Evolutionary conservation across 2,329 filamentous ascomycete genomes (phyloP).

Genomic region (Hypoxylon sp.): DNA sequence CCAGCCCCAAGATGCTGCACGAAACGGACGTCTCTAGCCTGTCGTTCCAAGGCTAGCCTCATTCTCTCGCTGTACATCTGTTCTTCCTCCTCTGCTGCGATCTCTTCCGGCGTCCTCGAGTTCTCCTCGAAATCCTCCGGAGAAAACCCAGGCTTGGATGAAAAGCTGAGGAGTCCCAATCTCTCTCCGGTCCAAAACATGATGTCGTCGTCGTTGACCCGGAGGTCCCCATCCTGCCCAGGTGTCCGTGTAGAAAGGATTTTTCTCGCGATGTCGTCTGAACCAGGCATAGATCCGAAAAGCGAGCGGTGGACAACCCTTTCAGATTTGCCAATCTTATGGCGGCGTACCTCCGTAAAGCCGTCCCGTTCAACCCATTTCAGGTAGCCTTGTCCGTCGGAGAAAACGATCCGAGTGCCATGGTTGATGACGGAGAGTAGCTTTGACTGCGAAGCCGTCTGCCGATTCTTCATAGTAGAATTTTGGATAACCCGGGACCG

Average conservation of each 20-base stretch:
- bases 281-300: conserved; percentile 67
- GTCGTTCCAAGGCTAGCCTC: conserved; percentile 80
- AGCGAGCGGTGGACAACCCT: conserved; percentile 62
- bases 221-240: conserved; percentile 39
- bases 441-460: conserved; percentile 85
- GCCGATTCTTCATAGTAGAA: conserved; percentile 80
- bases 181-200: conserved; percentile 91
- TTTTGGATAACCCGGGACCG: conserved; percentile 58
- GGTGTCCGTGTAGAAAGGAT: conserved; percentile 74
- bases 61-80: conserved; percentile 77
- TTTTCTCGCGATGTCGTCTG: conserved; percentile 84
- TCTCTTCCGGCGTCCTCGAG: conserved; percentile 62
- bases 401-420: conserved; percentile 84
- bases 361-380: conserved; percentile 95
- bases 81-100: conserved; percentile 69
- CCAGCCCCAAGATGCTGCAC: conserved; percentile 76
- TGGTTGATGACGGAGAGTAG: conserved; percentile 86
- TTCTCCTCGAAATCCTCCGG: conserved; percentile 67
- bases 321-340: conserved; percentile 70
- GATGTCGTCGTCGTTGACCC: conserved; percentile 75
- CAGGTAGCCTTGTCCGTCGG: conserved; percentile 85
- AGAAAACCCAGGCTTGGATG: conserved; percentile 64
- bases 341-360: conserved; percentile 69
- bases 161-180: conserved; percentile 80
- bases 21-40: conserved; percentile 84